phyloP scores from a whole-genome alignment of 2,329 filamentous ascomycete genomes.

The Hymenoscyphus scutula region DNA sequence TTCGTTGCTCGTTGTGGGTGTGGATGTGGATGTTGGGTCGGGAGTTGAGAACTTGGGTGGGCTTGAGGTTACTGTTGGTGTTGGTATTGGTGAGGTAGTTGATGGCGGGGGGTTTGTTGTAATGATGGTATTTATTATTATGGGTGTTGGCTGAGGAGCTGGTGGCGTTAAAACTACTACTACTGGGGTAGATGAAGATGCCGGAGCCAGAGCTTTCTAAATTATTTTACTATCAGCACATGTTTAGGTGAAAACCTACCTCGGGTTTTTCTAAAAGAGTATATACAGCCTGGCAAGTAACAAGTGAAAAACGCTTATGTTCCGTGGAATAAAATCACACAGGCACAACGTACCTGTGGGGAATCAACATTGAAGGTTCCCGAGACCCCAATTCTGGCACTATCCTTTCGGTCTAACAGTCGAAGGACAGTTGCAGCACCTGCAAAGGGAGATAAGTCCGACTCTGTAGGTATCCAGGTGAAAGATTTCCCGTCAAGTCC shows the following conservation, averaged over 20 bases:
- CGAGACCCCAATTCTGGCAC: neutral
- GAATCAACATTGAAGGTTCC: neutral
- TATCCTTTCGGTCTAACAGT: neutral
- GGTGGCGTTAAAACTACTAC: neutral
- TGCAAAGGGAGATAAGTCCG: neutral
- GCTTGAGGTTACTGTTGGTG: neutral
- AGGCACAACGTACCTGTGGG: neutral
- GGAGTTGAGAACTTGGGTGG: neutral
- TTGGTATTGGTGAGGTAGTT: neutral
- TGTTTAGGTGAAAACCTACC: neutral
- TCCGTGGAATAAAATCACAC: neutral
- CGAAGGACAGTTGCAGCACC: neutral
- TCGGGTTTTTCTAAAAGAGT: neutral
- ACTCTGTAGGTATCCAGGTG: conserved; percentile 4
- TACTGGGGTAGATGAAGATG: neutral
- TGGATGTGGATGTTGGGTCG: neutral
- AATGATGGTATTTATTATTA: neutral
- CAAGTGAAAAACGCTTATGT: neutral
- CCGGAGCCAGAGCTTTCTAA: neutral
- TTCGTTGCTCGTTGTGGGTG: neutral
- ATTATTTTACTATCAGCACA: neutral
- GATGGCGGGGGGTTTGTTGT: neutral
- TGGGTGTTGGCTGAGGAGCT: neutral
- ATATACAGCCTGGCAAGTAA: neutral
- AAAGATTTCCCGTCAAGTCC: conserved; percentile 1